Evolutionary conservation across 75 land plant species (phyloP), one percentile per base, ranked within the genome.

Genomic region (Pseudotsuga menziesii): DNA sequence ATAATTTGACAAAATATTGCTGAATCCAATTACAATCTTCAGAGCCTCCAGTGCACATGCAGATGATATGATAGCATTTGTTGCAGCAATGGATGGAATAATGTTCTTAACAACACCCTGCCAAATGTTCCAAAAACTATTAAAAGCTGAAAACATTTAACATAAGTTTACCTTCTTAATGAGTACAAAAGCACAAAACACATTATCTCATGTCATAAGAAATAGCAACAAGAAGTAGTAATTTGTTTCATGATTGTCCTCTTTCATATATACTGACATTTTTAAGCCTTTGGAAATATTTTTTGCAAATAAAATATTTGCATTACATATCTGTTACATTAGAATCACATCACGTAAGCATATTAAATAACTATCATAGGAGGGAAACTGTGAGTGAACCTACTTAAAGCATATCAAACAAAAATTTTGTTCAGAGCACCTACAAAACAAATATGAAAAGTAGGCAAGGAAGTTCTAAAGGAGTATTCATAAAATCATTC

Each of bases 31-130:
- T 66, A 83, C 96, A 78, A 97, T 89, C 81, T 97, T 97, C 63
- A 97, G 78, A 11, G 98, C 89, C 80, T 97, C 99, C 75, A 94
- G 62, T 6, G 99, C 85, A 89, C 99, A 97, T 25, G 93, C 91
- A 66, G 99, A 95, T 73, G 99, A 91, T 59, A 97, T 83, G 26
- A 97, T 87, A 13, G 99, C 99, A 92, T 97, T 97, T 36, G 99
- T 97, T 60, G 99, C 92, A 75, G 99, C 99, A 72, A 97, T 97
- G 29, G 99, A 98, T 75, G 99, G 99, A 57, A 97, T 87, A 20
- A 97, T 97, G 81, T 97, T 97, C 82, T 97, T 97, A 66, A 97
- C 96, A 23, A 97, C 99, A 58, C 99, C 99, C 99, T 97, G 90
- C 52, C 54, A 32, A 41, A 3, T 5, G 25, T n/a, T n/a, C 72